Percentiles rank a stretch among this genome's conserved stretches.
These are phyloP conservation scores for Lodderomyces metapsilosis DNA, from an alignment of 1,139 yeast species.

Conservation along the genomic window DNA sequence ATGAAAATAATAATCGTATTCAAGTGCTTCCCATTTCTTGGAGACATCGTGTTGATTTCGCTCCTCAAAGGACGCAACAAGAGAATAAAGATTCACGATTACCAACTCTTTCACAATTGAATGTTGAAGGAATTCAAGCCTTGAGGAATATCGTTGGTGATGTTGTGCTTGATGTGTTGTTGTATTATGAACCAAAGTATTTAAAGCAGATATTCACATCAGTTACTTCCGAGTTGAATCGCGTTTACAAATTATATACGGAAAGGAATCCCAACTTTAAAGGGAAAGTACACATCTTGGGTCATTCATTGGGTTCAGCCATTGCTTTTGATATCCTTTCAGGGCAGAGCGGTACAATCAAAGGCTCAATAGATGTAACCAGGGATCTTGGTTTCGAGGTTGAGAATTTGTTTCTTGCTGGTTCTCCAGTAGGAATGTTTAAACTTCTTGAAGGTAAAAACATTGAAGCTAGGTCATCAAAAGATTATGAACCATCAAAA, in stretches of 20 bases:
- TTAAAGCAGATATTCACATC: conserved; percentile 59
- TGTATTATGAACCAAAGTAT: conserved; percentile 80
- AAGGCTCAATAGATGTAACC: conserved; percentile 21
- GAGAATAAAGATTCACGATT: conserved; percentile 36
- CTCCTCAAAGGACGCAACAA: conserved; percentile 41
- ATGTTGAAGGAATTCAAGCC: conserved; percentile 78
- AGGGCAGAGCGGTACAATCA: conserved; percentile 44
- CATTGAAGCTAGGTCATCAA: conserved; percentile 37
- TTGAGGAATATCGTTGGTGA: conserved; percentile 79
- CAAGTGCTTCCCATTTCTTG: conserved; percentile 80
- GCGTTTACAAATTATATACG: conserved; percentile 58
- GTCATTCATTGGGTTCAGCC: conserved; percentile 90
- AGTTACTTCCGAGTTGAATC: conserved; percentile 70
- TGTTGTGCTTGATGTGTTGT: conserved; percentile 78
- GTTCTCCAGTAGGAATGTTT: conserved; percentile 90
- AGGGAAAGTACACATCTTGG: conserved; percentile 79
- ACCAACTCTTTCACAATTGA: conserved; percentile 70
- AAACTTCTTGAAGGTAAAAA: conserved; percentile 63
- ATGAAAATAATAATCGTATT: conserved; percentile 52
- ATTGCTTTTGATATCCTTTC: conserved; percentile 77
- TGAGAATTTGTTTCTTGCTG: conserved; percentile 73
- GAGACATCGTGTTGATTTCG: conserved; percentile 69
- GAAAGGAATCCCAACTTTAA: conserved; percentile 70
- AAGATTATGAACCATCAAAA: conserved; percentile 16
- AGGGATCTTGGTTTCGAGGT: conserved; percentile 64